Evolutionary conservation across 1,284 basidiomycete genomes (phyloP).

Genomic region (Boletellus sp.): DNA sequence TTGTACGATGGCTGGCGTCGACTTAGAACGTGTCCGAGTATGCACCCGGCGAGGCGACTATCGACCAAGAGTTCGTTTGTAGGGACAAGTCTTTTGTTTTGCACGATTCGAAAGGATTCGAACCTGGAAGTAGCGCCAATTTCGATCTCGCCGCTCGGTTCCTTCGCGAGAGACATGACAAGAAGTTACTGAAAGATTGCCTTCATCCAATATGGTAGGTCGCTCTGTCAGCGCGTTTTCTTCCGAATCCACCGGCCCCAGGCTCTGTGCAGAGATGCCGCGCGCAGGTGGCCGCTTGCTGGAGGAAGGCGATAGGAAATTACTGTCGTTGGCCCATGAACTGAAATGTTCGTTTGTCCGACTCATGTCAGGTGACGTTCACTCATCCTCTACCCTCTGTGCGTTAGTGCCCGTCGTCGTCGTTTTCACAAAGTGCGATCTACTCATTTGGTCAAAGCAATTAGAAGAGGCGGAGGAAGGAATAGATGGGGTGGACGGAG

Average conservation of each 20-base stretch:
- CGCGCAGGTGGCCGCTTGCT: constrained; percentile 8
- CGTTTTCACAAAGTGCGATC: constrained; percentile 1
- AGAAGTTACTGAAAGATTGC: constrained; percentile 1
- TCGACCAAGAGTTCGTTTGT: constrained; percentile 9
- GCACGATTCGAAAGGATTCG: constrained; percentile 9
- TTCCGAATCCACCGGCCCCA: background rate
- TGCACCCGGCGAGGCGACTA: constrained; percentile 1
- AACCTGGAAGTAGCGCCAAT: background rate
- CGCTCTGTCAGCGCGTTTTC: too few species aligned
- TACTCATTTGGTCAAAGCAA: background rate
- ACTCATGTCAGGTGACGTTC: background rate
- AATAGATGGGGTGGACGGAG: too few species aligned
- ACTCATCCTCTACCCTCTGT: background rate
- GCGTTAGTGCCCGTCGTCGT: background rate
- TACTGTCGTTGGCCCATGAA: constrained; percentile 2
- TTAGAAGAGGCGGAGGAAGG: too few species aligned
- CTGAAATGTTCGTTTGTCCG: background rate
- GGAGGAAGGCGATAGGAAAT: constrained; percentile 8
- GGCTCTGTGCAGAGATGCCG: constrained; percentile 11
- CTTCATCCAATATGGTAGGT: constrained; percentile 9
- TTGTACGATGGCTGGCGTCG: too few species aligned
- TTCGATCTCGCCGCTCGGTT: constrained; percentile 3
- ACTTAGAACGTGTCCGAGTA: constrained; percentile 6
- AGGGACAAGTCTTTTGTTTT: constrained; percentile 7
- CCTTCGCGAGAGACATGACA: background rate